These are phyloP conservation scores for Neoboletus brunneissimus DNA, from an alignment of 768 basidiomycete species.

Conservation along the genomic window DNA sequence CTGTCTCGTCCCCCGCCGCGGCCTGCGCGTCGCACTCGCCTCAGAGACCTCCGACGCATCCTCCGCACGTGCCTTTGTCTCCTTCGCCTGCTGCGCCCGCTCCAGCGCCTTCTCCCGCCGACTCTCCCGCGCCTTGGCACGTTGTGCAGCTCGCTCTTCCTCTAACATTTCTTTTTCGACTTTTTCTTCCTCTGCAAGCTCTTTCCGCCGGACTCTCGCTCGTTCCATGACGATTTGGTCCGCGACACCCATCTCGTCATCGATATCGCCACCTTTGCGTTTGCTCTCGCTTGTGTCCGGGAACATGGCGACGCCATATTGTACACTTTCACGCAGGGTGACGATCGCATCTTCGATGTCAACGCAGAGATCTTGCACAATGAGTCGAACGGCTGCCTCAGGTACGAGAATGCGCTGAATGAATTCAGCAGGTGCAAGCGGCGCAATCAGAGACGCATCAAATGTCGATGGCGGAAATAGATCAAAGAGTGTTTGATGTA, in stretches of 20 bases:
- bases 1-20: conserved; percentile 1
- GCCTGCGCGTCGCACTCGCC: background rate
- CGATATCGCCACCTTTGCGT: conserved; percentile 36
- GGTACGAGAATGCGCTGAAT: conserved; percentile 86
- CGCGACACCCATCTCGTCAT: conserved; percentile 32
- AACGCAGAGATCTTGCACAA: conserved; percentile 68
- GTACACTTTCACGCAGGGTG: conserved; percentile 71
- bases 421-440: conserved; percentile 74
- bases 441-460: conserved; percentile 49
- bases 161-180: conserved; percentile 30
- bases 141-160: conserved; percentile 23
- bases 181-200: conserved; percentile 41
- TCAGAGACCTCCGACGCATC: conserved; percentile 7
- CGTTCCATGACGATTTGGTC: conserved; percentile 46
- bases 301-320: conserved; percentile 86
- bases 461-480: conserved; percentile 67
- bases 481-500: conserved; percentile 71
- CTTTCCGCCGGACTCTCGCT: conserved; percentile 38
- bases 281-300: conserved; percentile 43
- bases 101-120: conserved; percentile 22
- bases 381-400: conserved; percentile 78
- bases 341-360: conserved; percentile 47
- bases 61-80: background rate
- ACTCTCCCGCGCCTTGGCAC: conserved; percentile 15
- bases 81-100: conserved; percentile 17